Base-by-base conservation (phyloP, 768 basidiomycete genomes). In the Tubosaeta sp. region DNA sequence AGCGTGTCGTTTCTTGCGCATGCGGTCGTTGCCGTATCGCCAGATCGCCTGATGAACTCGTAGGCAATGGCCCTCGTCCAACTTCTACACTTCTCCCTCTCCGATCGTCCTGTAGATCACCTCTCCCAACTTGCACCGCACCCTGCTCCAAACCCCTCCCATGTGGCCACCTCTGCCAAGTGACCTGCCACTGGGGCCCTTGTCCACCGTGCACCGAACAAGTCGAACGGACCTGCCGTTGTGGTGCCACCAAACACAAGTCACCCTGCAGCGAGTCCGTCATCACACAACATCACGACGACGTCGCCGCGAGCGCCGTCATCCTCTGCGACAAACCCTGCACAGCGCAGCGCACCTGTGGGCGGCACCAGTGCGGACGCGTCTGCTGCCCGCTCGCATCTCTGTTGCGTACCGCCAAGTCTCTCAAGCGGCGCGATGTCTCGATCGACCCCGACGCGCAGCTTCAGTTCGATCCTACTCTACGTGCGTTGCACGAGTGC, bases 371-470 rank as follows among this genome's bases (percentile, higher is more conserved):
- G 54, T 98, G 96, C 63, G 74, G 76, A 16, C 78, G 94, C 4
- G 52, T 86, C 9, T 98, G 96, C 64, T 99, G 96, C 60, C 94
- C 96, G 0, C 78, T 97, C 0, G 87, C 92, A 0, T 80, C 77
- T 18, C 54, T 66, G 19, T 76, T 77, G 57, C 89, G 86, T 60
- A 73, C 67, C 59, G 70, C 82, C 32, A 90, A 86, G 73, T 35
- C 61, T 2, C 34, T 45, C 39, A 83, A 80, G 59, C 58, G 53
- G 12, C 73, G 79, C 1, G 73, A 69, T 2, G 48, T 52, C 45
- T 27, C 59, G 24, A 12, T 44, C 11, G 50, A 55, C 12, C 18
- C 35, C 16, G 51, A 51, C 40, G 44, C 51, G 2, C 74, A 80
- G 1, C 16, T 42, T 21, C 55, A 56, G 4, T 51, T 53, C 9